Percentiles rank a stretch among this genome's conserved stretches.
Evolutionary conservation across 2,329 filamentous ascomycete species (phyloP).

Genomic region (Calonectria multiphialidica): DNA sequence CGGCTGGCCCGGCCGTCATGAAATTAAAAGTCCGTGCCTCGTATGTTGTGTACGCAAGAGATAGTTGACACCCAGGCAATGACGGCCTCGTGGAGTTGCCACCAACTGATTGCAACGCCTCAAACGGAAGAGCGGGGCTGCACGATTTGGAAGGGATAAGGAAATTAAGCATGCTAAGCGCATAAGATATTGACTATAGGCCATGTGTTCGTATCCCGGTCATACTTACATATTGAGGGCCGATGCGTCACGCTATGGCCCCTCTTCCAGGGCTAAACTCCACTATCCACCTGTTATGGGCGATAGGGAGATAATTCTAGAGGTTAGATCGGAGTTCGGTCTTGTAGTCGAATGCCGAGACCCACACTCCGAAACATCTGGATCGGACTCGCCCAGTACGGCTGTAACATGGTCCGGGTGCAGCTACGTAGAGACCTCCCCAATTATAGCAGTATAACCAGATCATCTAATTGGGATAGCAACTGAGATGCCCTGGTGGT

Average conservation of each 20-base stretch:
- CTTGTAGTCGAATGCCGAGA: background rate
- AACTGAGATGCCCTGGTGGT: background rate
- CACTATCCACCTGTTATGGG: background rate
- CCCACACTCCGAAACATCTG: background rate
- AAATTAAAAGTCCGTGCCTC: too few species aligned
- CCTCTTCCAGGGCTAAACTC: background rate
- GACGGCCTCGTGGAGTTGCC: background rate
- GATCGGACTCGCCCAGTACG: background rate
- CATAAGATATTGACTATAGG: background rate
- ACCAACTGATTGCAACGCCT: slow-evolving; percentile 2
- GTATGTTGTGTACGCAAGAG: background rate
- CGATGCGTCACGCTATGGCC: slow-evolving; percentile 14
- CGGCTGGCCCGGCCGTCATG: background rate
- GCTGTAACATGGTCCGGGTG: background rate
- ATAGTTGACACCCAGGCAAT: background rate
- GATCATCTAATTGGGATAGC: background rate
- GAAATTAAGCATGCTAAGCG: background rate
- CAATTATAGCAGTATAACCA: background rate
- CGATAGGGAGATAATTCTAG: background rate
- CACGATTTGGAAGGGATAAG: background rate
- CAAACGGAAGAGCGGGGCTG: slow-evolving; percentile 1
- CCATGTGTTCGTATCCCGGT: background rate
- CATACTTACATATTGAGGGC: background rate
- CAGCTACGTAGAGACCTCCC: background rate
- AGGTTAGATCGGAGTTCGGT: background rate